A percentile compares a stretch with the other conserved stretches of the same genome.
Conservation (phyloP, 2,329 filamentous ascomycete species). For the Cercospora zeina region DNA sequence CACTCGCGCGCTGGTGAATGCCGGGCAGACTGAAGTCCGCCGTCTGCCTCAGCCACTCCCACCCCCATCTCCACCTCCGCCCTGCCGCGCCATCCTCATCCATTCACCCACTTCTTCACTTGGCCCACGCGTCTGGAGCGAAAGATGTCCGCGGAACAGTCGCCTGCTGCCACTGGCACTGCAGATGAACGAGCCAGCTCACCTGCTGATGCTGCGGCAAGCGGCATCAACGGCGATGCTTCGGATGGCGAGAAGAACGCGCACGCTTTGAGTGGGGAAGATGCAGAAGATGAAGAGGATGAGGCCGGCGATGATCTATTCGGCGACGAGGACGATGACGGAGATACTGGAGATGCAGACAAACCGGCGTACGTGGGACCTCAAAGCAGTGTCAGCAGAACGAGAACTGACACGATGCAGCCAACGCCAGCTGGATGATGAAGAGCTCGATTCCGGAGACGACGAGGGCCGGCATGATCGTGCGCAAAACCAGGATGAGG, state of each 20-base stretch:
- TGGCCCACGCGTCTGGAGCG: neutral
- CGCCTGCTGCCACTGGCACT: slow-evolving; percentile 19
- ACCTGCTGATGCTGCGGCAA: slow-evolving; percentile 12
- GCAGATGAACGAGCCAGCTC: slow-evolving; percentile 31
- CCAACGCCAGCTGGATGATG: slow-evolving; percentile 55
- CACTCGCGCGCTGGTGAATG: neutral
- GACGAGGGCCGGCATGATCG: slow-evolving; percentile 66
- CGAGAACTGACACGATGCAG: slow-evolving; percentile 19
- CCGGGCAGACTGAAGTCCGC: neutral
- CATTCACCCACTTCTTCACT: neutral
- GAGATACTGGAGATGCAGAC: slow-evolving; percentile 28
- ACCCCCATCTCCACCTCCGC: neutral
- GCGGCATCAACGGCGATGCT: slow-evolving; percentile 23
- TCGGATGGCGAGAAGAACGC: slow-evolving; percentile 31
- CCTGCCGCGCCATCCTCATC: neutral
- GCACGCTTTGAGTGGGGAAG: slow-evolving; percentile 27
- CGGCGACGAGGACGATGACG: slow-evolving; percentile 47
- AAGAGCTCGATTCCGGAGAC: slow-evolving; percentile 63
- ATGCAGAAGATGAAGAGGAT: slow-evolving; percentile 37
- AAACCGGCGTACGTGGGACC: slow-evolving; percentile 32
- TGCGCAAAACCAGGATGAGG: slow-evolving; percentile 47
- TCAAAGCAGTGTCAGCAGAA: neutral
- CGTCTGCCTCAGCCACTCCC: neutral
- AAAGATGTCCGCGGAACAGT: slow-evolving; percentile 24
- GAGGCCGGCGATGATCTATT: slow-evolving; percentile 49